Percentiles rank a stretch among this genome's conserved stretches.
phyloP scores from a whole-genome alignment of 139 green algal genomes.

The Coccomyxa sp. region DNA sequence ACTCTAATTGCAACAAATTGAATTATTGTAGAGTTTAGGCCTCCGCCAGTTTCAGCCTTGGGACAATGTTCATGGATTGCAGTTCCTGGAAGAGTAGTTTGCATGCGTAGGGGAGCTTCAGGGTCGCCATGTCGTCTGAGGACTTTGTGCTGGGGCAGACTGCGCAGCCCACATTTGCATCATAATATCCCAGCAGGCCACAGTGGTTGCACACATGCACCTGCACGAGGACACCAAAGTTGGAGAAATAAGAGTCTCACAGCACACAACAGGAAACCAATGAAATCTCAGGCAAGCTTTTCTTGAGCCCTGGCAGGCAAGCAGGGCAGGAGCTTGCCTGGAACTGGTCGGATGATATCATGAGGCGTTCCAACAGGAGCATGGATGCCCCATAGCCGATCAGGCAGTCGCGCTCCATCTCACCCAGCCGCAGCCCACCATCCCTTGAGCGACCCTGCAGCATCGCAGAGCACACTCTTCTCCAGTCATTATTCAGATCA shows the following conservation, averaged over 20 bases:
- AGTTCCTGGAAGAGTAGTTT: slow-evolving; percentile 96
- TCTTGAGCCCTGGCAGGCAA: too few species aligned
- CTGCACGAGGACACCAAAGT: slow-evolving; percentile 4
- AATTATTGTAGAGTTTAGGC: neutral
- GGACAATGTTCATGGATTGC: slow-evolving; percentile 93
- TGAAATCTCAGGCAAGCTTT: neutral
- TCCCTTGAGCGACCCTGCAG: slow-evolving; percentile 70
- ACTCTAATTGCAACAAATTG: neutral
- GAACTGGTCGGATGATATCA: slow-evolving; percentile 95
- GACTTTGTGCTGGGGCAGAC: slow-evolving; percentile 60
- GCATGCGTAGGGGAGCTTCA: slow-evolving; percentile 95
- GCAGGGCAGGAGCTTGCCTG: slow-evolving; percentile 28
- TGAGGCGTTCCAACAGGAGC: slow-evolving; percentile 96
- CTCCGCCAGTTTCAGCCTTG: slow-evolving; percentile 69
- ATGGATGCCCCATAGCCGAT: slow-evolving; percentile 87
- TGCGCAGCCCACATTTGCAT: slow-evolving; percentile 57
- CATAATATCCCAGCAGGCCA: slow-evolving; percentile 89
- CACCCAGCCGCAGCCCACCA: slow-evolving; percentile 85
- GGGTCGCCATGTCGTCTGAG: slow-evolving; percentile 65
- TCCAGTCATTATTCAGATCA: too few species aligned
- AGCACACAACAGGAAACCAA: neutral
- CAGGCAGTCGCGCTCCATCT: slow-evolving; percentile 99
- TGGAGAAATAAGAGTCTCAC: neutral
- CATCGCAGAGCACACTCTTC: too few species aligned
- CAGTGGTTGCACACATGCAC: slow-evolving; percentile 93